These are phyloP conservation scores for Parasitella parasitica DNA, from an alignment of 371 early-diverging fungal species.

Conservation along the genomic window DNA sequence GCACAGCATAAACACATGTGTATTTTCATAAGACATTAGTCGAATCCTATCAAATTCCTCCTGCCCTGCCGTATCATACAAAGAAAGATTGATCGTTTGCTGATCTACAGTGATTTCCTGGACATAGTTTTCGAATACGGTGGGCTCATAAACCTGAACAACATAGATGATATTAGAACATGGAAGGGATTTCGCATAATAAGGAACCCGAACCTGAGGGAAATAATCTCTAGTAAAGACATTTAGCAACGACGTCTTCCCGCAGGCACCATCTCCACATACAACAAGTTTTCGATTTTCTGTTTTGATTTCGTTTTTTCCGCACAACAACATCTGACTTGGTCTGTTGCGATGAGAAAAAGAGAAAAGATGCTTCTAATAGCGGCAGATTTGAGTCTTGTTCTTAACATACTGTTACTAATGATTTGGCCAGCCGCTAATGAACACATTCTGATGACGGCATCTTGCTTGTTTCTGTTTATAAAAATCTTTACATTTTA, in stretches of 20 bases:
- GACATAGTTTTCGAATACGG: constrained; percentile 88
- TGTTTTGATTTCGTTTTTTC: background rate
- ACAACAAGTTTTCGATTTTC: constrained; percentile 17
- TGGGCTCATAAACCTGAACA: constrained; percentile 51
- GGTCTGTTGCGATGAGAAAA: background rate
- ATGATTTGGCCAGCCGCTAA: background rate
- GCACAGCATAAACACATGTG: constrained; percentile 58
- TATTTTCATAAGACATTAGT: constrained; percentile 51
- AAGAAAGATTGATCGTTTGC: constrained; percentile 74
- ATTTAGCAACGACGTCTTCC: constrained; percentile 62
- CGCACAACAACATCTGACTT: constrained; percentile 3
- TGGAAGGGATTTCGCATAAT: background rate
- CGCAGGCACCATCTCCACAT: constrained; percentile 67
- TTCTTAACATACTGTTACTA: too few relatives aligned
- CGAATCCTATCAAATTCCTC: constrained; percentile 65
- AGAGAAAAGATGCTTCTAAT: too few relatives aligned
- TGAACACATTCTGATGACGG: background rate
- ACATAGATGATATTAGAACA: constrained; percentile 25
- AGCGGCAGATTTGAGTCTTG: too few relatives aligned
- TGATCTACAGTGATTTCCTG: constrained; percentile 79
- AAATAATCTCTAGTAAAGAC: constrained; percentile 60
- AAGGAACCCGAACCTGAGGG: constrained; percentile 43
- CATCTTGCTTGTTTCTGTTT: background rate
- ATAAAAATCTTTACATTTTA: background rate
- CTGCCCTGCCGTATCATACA: constrained; percentile 93